These are phyloP conservation scores for Apium graveolens DNA, from an alignment of 129 eudicot species.

Conservation along the genomic window DNA sequence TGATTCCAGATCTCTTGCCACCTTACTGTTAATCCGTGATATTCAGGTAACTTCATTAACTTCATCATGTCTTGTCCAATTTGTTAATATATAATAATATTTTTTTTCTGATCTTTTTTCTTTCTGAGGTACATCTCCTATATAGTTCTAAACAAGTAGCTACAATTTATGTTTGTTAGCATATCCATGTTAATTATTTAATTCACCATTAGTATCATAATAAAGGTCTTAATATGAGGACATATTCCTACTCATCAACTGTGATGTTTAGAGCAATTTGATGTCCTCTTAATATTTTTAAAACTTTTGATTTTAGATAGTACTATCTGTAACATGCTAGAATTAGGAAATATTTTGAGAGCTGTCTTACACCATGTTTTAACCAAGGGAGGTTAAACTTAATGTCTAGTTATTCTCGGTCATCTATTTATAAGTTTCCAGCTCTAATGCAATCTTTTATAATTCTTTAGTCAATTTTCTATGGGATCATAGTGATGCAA, in stretches of 20 bases:
- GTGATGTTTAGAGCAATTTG: neutral
- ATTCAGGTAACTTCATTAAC: constrained; percentile 49
- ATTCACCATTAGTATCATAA: neutral
- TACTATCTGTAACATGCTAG: too few species aligned
- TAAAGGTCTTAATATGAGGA: neutral
- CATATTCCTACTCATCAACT: neutral
- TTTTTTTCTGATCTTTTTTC: neutral
- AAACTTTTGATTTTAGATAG: neutral
- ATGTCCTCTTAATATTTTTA: neutral
- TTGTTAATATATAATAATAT: too few species aligned
- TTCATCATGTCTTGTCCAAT: neutral
- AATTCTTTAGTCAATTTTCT: neutral
- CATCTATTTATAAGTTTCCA: neutral
- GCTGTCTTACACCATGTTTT: neutral
- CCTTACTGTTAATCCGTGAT: constrained; percentile 74
- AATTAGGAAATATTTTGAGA: too few species aligned
- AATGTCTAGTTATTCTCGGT: neutral
- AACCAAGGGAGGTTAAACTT: neutral
- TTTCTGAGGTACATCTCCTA: neutral
- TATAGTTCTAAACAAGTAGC: neutral
- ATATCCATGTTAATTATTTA: neutral
- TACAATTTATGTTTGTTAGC: neutral
- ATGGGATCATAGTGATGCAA: neutral
- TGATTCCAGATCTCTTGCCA: constrained; percentile 89
- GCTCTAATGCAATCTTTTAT: neutral